Conservation (phyloP, 352 stramenopile genomes). For the Phytophthora capsici region DNA sequence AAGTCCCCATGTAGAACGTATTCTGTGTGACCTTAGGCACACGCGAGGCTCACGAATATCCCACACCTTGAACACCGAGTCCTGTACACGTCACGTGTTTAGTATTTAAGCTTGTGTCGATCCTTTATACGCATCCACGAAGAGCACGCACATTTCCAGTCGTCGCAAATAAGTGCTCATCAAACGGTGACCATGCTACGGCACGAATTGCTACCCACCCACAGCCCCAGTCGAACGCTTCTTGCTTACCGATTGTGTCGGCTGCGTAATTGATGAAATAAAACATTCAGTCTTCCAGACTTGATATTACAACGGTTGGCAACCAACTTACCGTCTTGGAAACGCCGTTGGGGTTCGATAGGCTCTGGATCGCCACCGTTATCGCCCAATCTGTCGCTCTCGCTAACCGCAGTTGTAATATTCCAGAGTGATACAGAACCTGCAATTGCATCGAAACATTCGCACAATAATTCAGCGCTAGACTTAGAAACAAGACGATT, state of each 20-base stretch:
- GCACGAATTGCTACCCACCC: slow-evolving; percentile 84
- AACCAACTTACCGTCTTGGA: slow-evolving; percentile 71
- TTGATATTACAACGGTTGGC: not conserved
- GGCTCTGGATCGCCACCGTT: slow-evolving; percentile 16
- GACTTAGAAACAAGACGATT: not conserved
- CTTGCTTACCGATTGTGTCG: slow-evolving; percentile 83
- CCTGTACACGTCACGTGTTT: slow-evolving; percentile 38
- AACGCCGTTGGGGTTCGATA: slow-evolving; percentile 76
- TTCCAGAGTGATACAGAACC: slow-evolving; percentile 85
- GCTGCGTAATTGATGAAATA: slow-evolving; percentile 41
- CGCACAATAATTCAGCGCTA: slow-evolving; percentile 14
- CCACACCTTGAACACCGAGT: slow-evolving; percentile 87
- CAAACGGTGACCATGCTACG: slow-evolving; percentile 82
- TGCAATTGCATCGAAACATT: too few relatives aligned
- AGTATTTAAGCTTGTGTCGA: not conserved
- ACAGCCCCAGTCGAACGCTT: slow-evolving; percentile 83
- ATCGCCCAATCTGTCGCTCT: slow-evolving; percentile 7
- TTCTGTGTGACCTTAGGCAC: slow-evolving; percentile 80
- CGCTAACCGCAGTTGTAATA: slow-evolving; percentile 42
- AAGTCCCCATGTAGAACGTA: slow-evolving; percentile 83
- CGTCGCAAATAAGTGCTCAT: slow-evolving; percentile 83
- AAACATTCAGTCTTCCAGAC: slow-evolving; percentile 7
- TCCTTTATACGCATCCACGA: not conserved
- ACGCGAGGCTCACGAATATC: slow-evolving; percentile 82
- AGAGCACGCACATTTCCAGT: slow-evolving; percentile 79